Evolutionary conservation across 2,329 filamentous ascomycete species (phyloP), one percentile per base, ranked within the genome.

Genomic region (Pseudocercospora pini-densiflorae): DNA sequence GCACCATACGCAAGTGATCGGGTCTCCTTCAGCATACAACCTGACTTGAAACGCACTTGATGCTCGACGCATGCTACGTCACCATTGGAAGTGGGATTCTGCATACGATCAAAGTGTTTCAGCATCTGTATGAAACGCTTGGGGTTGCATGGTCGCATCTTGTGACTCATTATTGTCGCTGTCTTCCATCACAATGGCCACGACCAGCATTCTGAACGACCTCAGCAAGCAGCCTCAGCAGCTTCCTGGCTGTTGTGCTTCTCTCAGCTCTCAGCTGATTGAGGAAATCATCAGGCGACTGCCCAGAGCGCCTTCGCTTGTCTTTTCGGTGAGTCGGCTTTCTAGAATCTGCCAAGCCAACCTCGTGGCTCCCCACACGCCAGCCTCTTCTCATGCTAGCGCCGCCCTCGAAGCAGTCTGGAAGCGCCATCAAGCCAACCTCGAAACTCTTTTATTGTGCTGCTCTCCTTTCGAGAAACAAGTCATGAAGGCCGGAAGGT

Each of bases 301-400:
- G 45, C 67, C 68, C 19, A 59, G 40, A 14, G 27, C 23, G 7
- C 71, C 73, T 9, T 68, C 67, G 16, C 61, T 73, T 51, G 63
- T 71, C 5, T 65, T 76, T 24, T 76, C 74, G n/a, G 65, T 67
- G 36, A 61, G 61, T 61, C 47, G 57, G 49, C 19, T 53, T 53
- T 53, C 49, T 24, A 24, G 21, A 51, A 21, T 51, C 47, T 51
- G 47, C 29, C 23, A 53, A 27, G 49, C 16, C 49, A 23, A 23
- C 49, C 49, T 53, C 45, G 6, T 19, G 45, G 10, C 33, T 36
- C 33, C 33, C 33, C 33, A 36, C 33, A 31, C 33, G 33, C 33
- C 33, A 36, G 33, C 33, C 33, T 36, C 33, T 5, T 36, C 33
- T 36, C 9, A 12, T 36, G 33, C 33, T 36, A 36, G 33, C 10